A percentile compares a stretch with the other conserved stretches of the same genome.
phyloP scores from a whole-genome alignment of 2,329 filamentous ascomycete genomes.

The Penicillium sp. region DNA sequence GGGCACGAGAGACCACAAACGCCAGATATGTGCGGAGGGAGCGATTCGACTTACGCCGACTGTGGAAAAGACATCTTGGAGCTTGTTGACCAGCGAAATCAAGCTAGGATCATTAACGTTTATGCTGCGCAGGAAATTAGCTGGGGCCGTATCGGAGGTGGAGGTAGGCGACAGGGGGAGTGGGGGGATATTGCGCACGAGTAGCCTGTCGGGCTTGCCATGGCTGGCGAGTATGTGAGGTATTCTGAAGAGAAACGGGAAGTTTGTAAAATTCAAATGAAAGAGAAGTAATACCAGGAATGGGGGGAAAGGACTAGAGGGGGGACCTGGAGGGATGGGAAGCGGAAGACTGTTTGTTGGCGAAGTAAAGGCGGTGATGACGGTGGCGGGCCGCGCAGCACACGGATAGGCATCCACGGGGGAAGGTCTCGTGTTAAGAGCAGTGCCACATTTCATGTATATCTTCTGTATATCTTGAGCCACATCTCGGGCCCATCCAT shows the following conservation, averaged over 20 bases:
- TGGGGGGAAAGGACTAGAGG: conserved; percentile 16
- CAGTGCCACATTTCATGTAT: too few species aligned
- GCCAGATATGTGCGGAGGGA: neutral
- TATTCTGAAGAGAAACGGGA: conserved; percentile 5
- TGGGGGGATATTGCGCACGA: conserved; percentile 43
- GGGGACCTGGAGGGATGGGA: conserved; percentile 10
- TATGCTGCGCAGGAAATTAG: conserved; percentile 56
- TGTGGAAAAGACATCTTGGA: conserved; percentile 98
- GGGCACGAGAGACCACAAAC: conserved; percentile 16
- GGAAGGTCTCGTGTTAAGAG: neutral
- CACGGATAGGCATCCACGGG: conserved; percentile 5
- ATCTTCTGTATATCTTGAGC: too few species aligned
- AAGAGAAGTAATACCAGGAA: conserved; percentile 20
- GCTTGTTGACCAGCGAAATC: conserved; percentile 92
- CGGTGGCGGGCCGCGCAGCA: conserved; percentile 9
- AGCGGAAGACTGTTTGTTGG: conserved; percentile 29
- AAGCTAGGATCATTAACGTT: conserved; percentile 73
- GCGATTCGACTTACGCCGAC: conserved; percentile 70
- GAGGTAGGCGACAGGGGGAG: conserved; percentile 28
- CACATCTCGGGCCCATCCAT: too few species aligned
- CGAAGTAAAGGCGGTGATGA: conserved; percentile 30
- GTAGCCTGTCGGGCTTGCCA: conserved; percentile 51
- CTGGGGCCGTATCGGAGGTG: conserved; percentile 29
- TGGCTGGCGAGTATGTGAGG: conserved; percentile 39
- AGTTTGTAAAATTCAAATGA: conserved; percentile 4